phyloP scores from a whole-genome alignment of 495 filamentous ascomycete genomes.

The Evansstolkia leycettana region DNA sequence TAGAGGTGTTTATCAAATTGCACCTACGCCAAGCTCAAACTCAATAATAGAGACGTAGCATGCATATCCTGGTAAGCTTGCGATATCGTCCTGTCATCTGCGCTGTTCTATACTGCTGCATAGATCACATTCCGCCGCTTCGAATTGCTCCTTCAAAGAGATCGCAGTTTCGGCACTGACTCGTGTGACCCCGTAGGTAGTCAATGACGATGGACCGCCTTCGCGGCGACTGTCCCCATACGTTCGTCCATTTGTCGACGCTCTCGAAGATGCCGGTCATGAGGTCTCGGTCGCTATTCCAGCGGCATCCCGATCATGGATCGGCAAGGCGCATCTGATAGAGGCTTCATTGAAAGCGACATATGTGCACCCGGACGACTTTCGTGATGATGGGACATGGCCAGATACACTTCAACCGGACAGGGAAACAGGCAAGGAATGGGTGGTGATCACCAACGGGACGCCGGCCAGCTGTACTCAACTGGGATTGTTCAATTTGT shows the following conservation, averaged over 20 bases:
- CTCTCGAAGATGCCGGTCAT: conserved; percentile 69
- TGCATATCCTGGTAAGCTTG: conserved; percentile 36
- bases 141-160: too few relatives aligned
- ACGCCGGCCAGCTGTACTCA: conserved; percentile 82
- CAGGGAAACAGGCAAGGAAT: conserved; percentile 28
- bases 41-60: conserved; percentile 9
- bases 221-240: conserved; percentile 81
- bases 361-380: conserved; percentile 60
- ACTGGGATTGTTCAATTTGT: conserved; percentile 82
- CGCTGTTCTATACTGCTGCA: conserved; percentile 1
- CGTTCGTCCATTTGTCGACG: conserved; percentile 67
- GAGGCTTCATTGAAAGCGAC: conserved; percentile 69
- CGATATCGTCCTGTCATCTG: neutral
- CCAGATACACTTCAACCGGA: conserved; percentile 7
- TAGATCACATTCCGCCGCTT: too few relatives aligned
- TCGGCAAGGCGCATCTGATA: conserved; percentile 92
- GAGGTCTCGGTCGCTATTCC: conserved; percentile 85
- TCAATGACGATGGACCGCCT: conserved; percentile 94
- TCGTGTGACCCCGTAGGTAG: conserved; percentile 38
- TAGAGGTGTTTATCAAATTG: too few relatives aligned
- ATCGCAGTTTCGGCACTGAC: too few relatives aligned
- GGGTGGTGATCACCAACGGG: conserved; percentile 78
- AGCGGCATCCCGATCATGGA: conserved; percentile 87
- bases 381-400: conserved; percentile 42
- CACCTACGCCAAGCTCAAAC: conserved; percentile 1